Conservation (phyloP, 2,329 filamentous ascomycete genomes). For the Pestalotiopsis fici region DNA sequence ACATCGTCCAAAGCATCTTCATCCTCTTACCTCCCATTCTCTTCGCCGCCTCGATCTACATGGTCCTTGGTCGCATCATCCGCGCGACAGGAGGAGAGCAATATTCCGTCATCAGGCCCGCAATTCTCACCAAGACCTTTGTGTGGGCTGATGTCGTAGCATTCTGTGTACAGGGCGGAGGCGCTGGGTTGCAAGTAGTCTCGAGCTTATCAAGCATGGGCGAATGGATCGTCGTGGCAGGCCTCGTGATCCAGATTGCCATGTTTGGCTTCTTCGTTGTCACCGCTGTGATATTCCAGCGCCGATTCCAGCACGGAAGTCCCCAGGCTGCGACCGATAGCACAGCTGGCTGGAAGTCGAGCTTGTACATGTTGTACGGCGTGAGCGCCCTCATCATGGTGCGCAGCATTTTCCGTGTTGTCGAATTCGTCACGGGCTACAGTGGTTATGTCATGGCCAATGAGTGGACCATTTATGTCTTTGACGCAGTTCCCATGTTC, state of each 20-base stretch:
- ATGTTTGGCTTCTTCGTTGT: slow-evolving; percentile 40
- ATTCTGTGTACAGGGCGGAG: slow-evolving; percentile 50
- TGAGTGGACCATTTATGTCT: not conserved
- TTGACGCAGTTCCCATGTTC: not conserved
- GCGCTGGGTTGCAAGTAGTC: slow-evolving; percentile 35
- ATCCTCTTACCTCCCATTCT: slow-evolving; percentile 48
- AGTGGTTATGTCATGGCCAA: not conserved
- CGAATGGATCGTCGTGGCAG: slow-evolving; percentile 54
- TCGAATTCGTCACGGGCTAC: not conserved
- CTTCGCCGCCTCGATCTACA: slow-evolving; percentile 52
- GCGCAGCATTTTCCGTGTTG: not conserved
- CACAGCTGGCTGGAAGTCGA: not conserved
- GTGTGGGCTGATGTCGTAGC: slow-evolving; percentile 55
- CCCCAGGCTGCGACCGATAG: too few relatives aligned
- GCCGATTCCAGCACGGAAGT: not conserved
- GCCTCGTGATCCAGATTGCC: slow-evolving; percentile 58
- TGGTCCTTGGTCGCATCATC: slow-evolving; percentile 47
- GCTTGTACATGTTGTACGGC: not conserved
- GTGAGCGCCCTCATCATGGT: not conserved
- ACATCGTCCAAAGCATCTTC: slow-evolving; percentile 41
- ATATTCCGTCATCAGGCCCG: slow-evolving; percentile 9
- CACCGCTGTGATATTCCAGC: not conserved
- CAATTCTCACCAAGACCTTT: slow-evolving; percentile 54
- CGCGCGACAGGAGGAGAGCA: slow-evolving; percentile 34
- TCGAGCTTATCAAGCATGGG: slow-evolving; percentile 32